Conservation (phyloP, 176 grass and related monocot genomes). For the Oryza rufipogon region DNA sequence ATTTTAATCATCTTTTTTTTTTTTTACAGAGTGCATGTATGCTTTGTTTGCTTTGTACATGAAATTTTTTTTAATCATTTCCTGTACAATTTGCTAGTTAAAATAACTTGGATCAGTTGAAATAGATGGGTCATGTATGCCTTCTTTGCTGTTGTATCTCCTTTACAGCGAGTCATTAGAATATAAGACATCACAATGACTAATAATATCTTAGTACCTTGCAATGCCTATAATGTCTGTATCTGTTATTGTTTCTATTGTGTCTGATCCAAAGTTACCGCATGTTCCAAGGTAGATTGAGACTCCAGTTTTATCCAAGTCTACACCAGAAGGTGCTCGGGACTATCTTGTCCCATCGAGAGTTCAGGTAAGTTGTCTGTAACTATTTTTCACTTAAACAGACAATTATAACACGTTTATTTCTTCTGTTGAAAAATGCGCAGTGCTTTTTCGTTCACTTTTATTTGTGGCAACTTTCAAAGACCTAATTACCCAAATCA, state of each 20-base stretch:
- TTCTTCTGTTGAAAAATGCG: not conserved
- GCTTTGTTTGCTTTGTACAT: too few species aligned
- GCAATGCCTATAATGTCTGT: constrained; percentile 1
- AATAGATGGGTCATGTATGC: constrained; percentile 9
- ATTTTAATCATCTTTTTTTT: constrained; percentile 5
- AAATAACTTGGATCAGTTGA: not conserved
- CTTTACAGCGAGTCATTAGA: not conserved
- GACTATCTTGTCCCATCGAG: constrained; percentile 99
- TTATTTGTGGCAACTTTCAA: not conserved
- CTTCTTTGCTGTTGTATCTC: not conserved
- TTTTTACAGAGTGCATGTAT: not conserved
- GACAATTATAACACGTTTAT: not conserved
- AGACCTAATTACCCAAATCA: not conserved
- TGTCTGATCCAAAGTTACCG: constrained; percentile 52
- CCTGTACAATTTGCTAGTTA: not conserved
- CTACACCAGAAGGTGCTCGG: constrained; percentile 94
- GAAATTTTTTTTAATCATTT: not conserved
- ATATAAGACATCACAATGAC: not conserved
- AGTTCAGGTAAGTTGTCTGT: constrained; percentile 82
- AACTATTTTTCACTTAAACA: not conserved
- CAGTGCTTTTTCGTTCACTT: not conserved
- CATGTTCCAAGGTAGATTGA: constrained; percentile 98
- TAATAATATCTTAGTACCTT: constrained; percentile 2
- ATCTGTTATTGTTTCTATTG: not conserved
- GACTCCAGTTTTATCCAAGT: constrained; percentile 99